phyloP scores from a whole-genome alignment of 2,329 filamentous ascomycete species.

The Stachybotrys chlorohalonatus region DNA sequence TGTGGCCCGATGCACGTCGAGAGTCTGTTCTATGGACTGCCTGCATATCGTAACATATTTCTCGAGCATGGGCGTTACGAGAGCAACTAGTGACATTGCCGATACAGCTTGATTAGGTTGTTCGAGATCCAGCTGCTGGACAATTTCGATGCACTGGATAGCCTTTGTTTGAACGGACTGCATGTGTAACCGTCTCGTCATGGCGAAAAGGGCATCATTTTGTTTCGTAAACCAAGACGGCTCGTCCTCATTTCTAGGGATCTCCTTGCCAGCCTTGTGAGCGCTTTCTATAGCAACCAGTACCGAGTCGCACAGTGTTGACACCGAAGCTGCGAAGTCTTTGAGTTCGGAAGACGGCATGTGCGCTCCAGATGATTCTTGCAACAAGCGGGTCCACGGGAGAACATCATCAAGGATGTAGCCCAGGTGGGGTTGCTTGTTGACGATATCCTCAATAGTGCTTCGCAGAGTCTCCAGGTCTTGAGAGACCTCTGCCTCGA shows the following conservation, averaged over 20 bases:
- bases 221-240: conserved; percentile 27
- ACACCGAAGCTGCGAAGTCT: conserved; percentile 47
- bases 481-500: conserved; percentile 23
- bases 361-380: conserved; percentile 5
- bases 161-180: conserved; percentile 40
- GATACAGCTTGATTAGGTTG: conserved; percentile 16
- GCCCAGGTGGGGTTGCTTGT: conserved; percentile 43
- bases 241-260: conserved; percentile 24
- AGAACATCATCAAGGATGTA: conserved; percentile 59
- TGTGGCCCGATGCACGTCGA: conserved; percentile 58
- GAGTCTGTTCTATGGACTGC: conserved; percentile 47
- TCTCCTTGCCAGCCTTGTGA: conserved; percentile 41
- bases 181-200: conserved; percentile 51
- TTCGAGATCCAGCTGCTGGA: conserved; percentile 22
- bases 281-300: conserved; percentile 73
- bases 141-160: conserved; percentile 23
- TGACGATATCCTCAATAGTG: conserved; percentile 30
- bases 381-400: conserved; percentile 46
- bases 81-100: conserved; percentile 19
- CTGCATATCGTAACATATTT: conserved; percentile 60
- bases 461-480: conserved; percentile 27
- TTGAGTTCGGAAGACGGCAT: conserved; percentile 17
- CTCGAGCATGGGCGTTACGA: conserved; percentile 56
- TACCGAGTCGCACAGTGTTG: conserved; percentile 62
- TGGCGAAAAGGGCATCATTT: conserved; percentile 40